Conservation (phyloP, 2,329 filamentous ascomycete species). For the Arthrobotrys sinensis region DNA sequence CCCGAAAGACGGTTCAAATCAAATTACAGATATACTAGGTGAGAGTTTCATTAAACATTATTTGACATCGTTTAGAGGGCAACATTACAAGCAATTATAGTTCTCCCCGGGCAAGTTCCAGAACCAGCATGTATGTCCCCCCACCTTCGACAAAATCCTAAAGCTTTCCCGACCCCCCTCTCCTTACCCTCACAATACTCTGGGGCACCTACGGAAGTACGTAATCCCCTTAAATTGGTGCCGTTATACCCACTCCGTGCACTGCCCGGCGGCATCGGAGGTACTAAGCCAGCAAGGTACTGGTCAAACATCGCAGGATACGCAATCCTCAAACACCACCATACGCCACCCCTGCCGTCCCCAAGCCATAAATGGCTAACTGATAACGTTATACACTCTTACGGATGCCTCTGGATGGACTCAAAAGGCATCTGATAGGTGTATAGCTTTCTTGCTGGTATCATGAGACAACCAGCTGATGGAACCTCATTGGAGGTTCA, state of each 20-base stretch:
- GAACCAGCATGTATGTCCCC: background rate
- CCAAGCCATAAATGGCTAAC: constrained; percentile 19
- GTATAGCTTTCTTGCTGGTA: background rate
- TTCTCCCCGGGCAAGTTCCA: background rate
- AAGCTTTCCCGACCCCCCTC: background rate
- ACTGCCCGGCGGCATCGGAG: background rate
- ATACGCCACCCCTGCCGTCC: constrained; percentile 20
- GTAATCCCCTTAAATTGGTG: constrained; percentile 9
- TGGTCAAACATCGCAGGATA: constrained; percentile 37
- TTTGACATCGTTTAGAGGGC: background rate
- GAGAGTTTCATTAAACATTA: constrained; percentile 1
- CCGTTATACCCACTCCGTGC: constrained; percentile 1
- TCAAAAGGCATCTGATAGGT: background rate
- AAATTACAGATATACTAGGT: background rate
- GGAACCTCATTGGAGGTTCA: constrained; percentile 10
- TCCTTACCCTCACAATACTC: background rate
- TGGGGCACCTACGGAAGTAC: background rate
- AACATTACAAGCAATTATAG: background rate
- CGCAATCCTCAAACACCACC: background rate
- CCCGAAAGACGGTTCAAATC: background rate
- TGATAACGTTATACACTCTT: constrained; percentile 49
- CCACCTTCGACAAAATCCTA: background rate
- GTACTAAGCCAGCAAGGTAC: background rate
- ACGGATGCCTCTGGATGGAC: background rate
- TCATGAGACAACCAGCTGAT: background rate